Base-by-base conservation (phyloP, 768 basidiomycete genomes). In the Mycena floridula region DNA sequence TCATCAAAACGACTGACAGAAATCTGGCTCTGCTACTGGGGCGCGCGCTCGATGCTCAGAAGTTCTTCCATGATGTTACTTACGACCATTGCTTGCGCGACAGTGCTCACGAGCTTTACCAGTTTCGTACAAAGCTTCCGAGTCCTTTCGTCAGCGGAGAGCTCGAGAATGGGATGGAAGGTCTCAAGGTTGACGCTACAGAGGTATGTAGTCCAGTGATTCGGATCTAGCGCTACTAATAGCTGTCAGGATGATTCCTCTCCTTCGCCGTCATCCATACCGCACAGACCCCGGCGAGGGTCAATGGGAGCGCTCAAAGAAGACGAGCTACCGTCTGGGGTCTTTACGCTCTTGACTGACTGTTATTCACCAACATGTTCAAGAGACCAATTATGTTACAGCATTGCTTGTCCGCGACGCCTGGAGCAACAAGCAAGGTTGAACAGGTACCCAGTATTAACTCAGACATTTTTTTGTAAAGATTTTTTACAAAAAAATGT, bases 41-140 rank as follows among this genome's bases (percentile, higher is more conserved):
- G 5, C 79, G 96, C 32, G 93, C 96, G 3, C 70, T 99, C 43
- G 96, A 98, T 57, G 87, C 94, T 7, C 96, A 98, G 63, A 98
- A 98, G 67, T 98, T 92, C 67, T 98, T 99, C 60, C 96, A 99
- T 58, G 96, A 98, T 57, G 96, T 99, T 53, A 97, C 96, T 7
- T 99, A 98, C 59, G 95, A 97, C 57, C 96, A 99, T 61, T 85
- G 95, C 12, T 61, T 99, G 46, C 72, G 96, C 41, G 96, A 98
- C 64, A 91, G 82, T 55, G 69, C 82, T 0, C 74, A 76, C 49
- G 96, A 99, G 64, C 65, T 99, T 24, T 99, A 97, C 64, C 93
- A 95, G 59, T 98, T 99, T 64, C 74, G 82, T 51, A 84, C 89
- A 38, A 81, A 83, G 56, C 59, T 96, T 28, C 77, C 83, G 5